These are phyloP conservation scores for Coniochaeta sp. DNA, from an alignment of 2,329 filamentous ascomycete species.

Conservation along the genomic window DNA sequence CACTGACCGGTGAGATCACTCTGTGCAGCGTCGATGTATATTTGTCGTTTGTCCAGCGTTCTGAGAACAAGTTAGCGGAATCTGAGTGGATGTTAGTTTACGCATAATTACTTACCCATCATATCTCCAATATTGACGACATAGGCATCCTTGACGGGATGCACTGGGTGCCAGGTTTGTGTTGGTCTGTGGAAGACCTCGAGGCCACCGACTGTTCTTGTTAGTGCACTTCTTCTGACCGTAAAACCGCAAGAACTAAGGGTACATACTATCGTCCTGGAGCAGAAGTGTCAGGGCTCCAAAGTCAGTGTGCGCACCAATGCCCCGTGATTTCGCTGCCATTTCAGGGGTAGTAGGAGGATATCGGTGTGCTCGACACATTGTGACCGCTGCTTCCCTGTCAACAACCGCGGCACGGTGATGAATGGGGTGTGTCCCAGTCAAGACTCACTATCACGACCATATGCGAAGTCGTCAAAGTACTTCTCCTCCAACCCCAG, in stretches of 20 bases:
- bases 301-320: slow-evolving; percentile 16
- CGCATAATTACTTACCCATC: slow-evolving; percentile 8
- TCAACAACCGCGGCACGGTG: neutral
- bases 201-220: slow-evolving; percentile 8
- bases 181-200: slow-evolving; percentile 8
- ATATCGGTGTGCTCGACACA: slow-evolving; percentile 16
- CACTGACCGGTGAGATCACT: slow-evolving; percentile 18
- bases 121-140: slow-evolving; percentile 21
- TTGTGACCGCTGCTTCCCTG: slow-evolving; percentile 11
- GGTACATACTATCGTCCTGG: slow-evolving; percentile 14
- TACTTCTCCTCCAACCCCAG: slow-evolving; percentile 14
- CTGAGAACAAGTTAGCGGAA: slow-evolving; percentile 3
- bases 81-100: neutral
- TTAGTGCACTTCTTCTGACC: neutral
- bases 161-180: slow-evolving; percentile 8
- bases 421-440: neutral
- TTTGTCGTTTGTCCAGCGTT: slow-evolving; percentile 20
- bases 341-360: slow-evolving; percentile 9
- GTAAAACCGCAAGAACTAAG: neutral
- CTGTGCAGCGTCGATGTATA: slow-evolving; percentile 22
- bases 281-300: slow-evolving; percentile 17
- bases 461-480: slow-evolving; percentile 14
- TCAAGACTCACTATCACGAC: slow-evolving; percentile 12
- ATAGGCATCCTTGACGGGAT: slow-evolving; percentile 12
- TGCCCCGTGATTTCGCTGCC: slow-evolving; percentile 7